Conservation (phyloP, 192 early-diverging fungal genomes). For the Umbelopsis isabellina region DNA sequence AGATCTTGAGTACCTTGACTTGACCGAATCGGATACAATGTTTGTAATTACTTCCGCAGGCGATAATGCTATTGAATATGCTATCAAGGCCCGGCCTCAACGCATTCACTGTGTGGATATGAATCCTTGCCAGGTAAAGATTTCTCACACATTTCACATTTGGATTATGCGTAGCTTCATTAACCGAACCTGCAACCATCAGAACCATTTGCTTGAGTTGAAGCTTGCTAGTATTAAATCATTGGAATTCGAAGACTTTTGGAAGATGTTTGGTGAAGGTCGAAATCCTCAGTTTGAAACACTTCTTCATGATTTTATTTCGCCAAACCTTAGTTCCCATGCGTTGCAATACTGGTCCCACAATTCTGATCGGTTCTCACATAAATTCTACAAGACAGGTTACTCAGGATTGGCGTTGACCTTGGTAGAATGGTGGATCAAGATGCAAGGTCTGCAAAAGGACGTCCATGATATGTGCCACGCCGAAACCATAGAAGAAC, state of each 20-base stretch:
- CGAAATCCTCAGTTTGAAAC: slow-evolving; percentile 59
- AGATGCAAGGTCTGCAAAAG: slow-evolving; percentile 57
- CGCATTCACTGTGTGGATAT: slow-evolving; percentile 83
- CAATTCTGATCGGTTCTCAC: slow-evolving; percentile 59
- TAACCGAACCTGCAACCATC: background rate
- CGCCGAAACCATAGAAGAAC: slow-evolving; percentile 59
- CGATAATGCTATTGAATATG: slow-evolving; percentile 82
- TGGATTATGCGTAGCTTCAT: background rate
- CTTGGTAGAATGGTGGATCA: slow-evolving; percentile 64
- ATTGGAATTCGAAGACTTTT: slow-evolving; percentile 69
- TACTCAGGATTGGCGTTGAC: slow-evolving; percentile 80
- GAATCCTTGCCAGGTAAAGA: slow-evolving; percentile 81
- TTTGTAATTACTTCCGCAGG: slow-evolving; percentile 84
- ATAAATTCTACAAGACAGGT: slow-evolving; percentile 80
- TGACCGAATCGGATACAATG: slow-evolving; percentile 68
- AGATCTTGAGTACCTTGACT: slow-evolving; percentile 70
- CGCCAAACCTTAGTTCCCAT: slow-evolving; percentile 67
- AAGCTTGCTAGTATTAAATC: slow-evolving; percentile 72
- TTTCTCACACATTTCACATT: background rate
- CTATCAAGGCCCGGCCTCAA: slow-evolving; percentile 64
- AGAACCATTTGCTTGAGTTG: slow-evolving; percentile 84
- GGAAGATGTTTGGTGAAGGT: slow-evolving; percentile 82
- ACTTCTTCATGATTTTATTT: slow-evolving; percentile 68
- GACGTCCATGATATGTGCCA: slow-evolving; percentile 59
- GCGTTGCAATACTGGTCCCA: slow-evolving; percentile 83